These are phyloP conservation scores for Anthostomella pinea DNA, from an alignment of 2,329 filamentous ascomycete species.

Conservation along the genomic window DNA sequence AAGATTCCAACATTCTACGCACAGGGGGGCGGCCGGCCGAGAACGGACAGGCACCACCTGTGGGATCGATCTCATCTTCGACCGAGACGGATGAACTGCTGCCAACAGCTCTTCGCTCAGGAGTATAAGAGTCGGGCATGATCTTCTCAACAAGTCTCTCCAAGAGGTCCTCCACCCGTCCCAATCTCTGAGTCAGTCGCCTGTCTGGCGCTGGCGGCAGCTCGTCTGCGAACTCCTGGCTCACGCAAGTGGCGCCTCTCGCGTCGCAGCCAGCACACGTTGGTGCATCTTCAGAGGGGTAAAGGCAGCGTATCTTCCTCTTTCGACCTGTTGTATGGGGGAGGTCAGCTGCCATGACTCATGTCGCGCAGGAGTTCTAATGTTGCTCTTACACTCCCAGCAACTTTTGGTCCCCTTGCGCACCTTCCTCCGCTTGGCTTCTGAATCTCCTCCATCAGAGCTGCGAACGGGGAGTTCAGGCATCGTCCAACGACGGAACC, in stretches of 20 bases:
- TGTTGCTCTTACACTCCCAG: slow-evolving; percentile 54
- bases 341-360: no score
- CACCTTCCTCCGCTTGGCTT: slow-evolving; percentile 40
- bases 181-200: slow-evolving; percentile 41
- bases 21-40: slow-evolving; percentile 29
- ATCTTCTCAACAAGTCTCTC: slow-evolving; percentile 42
- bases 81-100: slow-evolving; percentile 25
- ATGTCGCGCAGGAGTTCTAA: no score
- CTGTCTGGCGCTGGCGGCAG: slow-evolving; percentile 33
- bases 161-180: slow-evolving; percentile 46
- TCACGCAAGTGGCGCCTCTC: slow-evolving; percentile 40
- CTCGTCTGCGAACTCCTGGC: slow-evolving; percentile 44
- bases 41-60: slow-evolving; percentile 29
- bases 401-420: slow-evolving; percentile 55
- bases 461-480: slow-evolving; percentile 11
- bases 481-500: slow-evolving; percentile 2
- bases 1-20: slow-evolving; percentile 25
- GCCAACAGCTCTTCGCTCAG: slow-evolving; percentile 21
- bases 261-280: slow-evolving; percentile 44
- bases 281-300: slow-evolving; percentile 35
- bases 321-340: slow-evolving; percentile 40
- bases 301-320: slow-evolving; percentile 49
- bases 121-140: slow-evolving; percentile 25
- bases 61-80: slow-evolving; percentile 26
- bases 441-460: slow-evolving; percentile 14